These are phyloP conservation scores for Penicillium olsonii DNA, from an alignment of 2,329 filamentous ascomycete genomes.

Conservation along the genomic window DNA sequence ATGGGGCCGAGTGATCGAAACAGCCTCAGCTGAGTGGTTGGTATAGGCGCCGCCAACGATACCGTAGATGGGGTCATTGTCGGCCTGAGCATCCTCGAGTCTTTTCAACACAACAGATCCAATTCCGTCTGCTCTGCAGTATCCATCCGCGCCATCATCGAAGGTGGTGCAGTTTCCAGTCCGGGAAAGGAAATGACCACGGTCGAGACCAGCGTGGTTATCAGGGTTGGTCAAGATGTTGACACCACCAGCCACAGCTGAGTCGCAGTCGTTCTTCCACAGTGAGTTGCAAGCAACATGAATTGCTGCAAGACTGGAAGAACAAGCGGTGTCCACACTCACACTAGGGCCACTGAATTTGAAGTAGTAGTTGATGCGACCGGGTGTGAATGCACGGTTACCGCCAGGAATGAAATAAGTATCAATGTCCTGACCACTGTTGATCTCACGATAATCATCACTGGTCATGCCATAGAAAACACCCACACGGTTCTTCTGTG, in stretches of 20 bases:
- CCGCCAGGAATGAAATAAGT: constrained; percentile 68
- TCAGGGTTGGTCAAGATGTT: constrained; percentile 78
- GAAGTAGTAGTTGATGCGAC: constrained; percentile 63
- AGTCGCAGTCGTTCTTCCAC: constrained; percentile 76
- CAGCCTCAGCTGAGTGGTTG: constrained; percentile 78
- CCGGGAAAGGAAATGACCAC: constrained; percentile 76
- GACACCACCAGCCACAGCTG: constrained; percentile 75
- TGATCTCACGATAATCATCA: constrained; percentile 76
- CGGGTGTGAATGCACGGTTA: constrained; percentile 51
- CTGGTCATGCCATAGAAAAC: constrained; percentile 75
- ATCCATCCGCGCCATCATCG: constrained; percentile 77
- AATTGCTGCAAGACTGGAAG: constrained; percentile 71
- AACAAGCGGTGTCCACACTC: constrained; percentile 77
- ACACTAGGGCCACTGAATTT: constrained; percentile 73
- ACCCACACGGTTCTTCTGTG: constrained; percentile 64
- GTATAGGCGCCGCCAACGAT: constrained; percentile 74
- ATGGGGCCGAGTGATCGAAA: constrained; percentile 83
- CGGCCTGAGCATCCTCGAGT: constrained; percentile 73
- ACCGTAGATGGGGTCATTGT: constrained; percentile 70
- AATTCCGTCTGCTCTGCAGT: constrained; percentile 77
- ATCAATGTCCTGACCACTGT: constrained; percentile 70
- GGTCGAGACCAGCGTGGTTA: constrained; percentile 73
- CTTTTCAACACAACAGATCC: constrained; percentile 77
- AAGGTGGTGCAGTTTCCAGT: constrained; percentile 78
- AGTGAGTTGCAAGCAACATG: constrained; percentile 72